Evolutionary conservation across 345 rosid genomes (phyloP), one percentile per base, ranked within the genome.

Genomic region (Anacardium occidentale): DNA sequence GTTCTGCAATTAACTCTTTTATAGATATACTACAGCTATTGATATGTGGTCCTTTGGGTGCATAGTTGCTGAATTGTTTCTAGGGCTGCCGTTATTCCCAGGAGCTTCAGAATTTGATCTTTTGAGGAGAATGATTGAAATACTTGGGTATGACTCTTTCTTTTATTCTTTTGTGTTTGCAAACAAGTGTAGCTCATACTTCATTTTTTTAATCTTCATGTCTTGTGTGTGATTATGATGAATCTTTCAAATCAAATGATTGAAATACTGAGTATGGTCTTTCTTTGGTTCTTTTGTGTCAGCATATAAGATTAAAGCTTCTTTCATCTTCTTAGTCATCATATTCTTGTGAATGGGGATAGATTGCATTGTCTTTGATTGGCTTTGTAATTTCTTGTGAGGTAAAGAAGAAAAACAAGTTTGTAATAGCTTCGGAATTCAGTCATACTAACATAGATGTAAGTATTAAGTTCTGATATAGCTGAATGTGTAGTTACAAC

Each of bases 31-130:
- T 42, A 93, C 98, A 10, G 91, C 93, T 75, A 93, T 93, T 66
- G 99, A 95, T 82, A 95, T 95, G 99, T 95, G 98, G 99, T 95
- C 99, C 80, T 88, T 92, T 73, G 99, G 99, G 55, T 95, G 99
- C 89, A 91, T 95, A 77, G 99, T 95, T 2, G 99, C 99, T 21
- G 99, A 95, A 78, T 82, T 95, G 72, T 95, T 91, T 85, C 89
- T 95, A 73, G 99, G 99, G 74, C 80, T 93, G 84, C 99, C 99
- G 6, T 85, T 95, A 54, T 95, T 95, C 79, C 98, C 99, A 55
- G 99, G 99, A 82, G 97, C 94, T 75, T 95, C 99, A 75, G 99
- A 95, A 78, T 93, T 93, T 82, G 98, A 93, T 85, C 90, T 95
- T 59, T 83, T 93, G 80, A 86, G 88, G 78, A 85, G 99, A 82